Percentiles rank a stretch among this genome's conserved stretches.
phyloP scores from a whole-genome alignment of 2,329 filamentous ascomycete species.

The Cladosporium sp. region DNA sequence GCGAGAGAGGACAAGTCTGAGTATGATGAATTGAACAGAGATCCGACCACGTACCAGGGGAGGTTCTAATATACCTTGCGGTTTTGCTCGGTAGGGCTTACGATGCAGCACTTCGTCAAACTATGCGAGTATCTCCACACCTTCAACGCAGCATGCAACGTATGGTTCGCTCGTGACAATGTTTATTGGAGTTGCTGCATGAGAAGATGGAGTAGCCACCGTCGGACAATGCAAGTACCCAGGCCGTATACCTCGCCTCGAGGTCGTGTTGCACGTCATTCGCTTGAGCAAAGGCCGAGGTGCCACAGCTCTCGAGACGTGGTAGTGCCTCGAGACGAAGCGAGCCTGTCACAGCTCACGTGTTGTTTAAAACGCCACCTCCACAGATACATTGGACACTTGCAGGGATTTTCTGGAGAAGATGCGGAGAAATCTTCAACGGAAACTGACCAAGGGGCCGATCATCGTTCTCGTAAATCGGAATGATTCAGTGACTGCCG shows the following conservation, averaged over 20 bases:
- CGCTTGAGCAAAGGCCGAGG: neutral
- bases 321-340: neutral
- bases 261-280: conserved; percentile 1
- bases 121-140: neutral
- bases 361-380: conserved; percentile 6
- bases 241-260: neutral
- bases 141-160: neutral
- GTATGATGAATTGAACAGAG: neutral
- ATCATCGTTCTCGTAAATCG: neutral
- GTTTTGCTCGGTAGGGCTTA: neutral
- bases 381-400: neutral
- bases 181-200: neutral
- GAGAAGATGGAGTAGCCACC: neutral
- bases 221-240: neutral
- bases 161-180: neutral
- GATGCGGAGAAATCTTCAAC: conserved; percentile 11
- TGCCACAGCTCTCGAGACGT: neutral
- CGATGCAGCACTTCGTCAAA: neutral
- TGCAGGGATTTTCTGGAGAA: conserved; percentile 3
- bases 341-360: neutral
- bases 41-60: neutral
- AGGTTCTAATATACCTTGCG: neutral
- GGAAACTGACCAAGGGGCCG: neutral
- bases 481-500: neutral
- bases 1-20: neutral